These are phyloP conservation scores for Penicillium frequentans DNA, from an alignment of 2,329 filamentous ascomycete species.

Conservation along the genomic window DNA sequence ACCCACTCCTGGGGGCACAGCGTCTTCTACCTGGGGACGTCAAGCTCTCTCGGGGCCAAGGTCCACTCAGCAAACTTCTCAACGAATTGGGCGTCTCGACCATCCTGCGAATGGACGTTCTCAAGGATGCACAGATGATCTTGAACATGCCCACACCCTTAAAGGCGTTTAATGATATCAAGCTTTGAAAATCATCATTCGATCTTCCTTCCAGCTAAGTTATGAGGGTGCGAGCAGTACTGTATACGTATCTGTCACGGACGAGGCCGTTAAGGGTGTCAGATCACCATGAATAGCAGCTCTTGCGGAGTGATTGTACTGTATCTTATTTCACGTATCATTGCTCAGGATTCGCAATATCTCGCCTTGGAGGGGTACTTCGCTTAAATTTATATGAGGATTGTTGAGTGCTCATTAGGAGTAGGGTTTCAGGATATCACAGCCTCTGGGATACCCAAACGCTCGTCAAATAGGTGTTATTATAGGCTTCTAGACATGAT, in stretches of 20 bases:
- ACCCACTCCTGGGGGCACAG: constrained; percentile 11
- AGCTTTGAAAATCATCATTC: neutral
- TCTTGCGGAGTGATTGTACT: neutral
- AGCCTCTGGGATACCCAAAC: too few species aligned
- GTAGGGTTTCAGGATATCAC: too few species aligned
- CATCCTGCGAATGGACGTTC: constrained; percentile 12
- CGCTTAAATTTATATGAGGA: too few species aligned
- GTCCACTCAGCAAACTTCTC: constrained; percentile 13
- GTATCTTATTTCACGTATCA: neutral
- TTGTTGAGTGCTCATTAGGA: too few species aligned
- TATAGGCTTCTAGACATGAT: too few species aligned
- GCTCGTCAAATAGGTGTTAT: too few species aligned
- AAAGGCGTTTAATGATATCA: constrained; percentile 5
- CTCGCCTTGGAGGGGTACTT: too few species aligned
- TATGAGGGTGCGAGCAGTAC: neutral
- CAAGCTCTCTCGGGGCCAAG: constrained; percentile 5
- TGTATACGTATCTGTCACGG: neutral
- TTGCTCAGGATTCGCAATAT: neutral
- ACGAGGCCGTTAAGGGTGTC: neutral
- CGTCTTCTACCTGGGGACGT: constrained; percentile 7
- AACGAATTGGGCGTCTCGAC: constrained; percentile 8
- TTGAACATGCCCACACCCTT: constrained; percentile 12
- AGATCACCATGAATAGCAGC: neutral
- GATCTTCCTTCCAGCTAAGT: neutral
- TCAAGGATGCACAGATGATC: constrained; percentile 17